Conservation (phyloP, 2,329 filamentous ascomycete species). For the Neofusicoccum sp. region DNA sequence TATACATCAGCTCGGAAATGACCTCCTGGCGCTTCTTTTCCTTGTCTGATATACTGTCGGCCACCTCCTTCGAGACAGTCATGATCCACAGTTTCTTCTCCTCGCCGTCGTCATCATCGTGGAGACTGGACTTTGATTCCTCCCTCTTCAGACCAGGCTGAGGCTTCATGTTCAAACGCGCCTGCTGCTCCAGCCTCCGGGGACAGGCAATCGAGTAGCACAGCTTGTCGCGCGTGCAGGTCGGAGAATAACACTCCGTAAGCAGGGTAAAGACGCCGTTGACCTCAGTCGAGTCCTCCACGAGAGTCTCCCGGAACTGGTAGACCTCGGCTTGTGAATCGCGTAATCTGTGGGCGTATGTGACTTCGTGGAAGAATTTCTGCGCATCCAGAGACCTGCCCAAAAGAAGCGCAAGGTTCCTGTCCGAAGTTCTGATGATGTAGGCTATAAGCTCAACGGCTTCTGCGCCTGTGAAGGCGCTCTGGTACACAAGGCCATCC, state of each 20-base stretch:
- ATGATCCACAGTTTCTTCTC: constrained; percentile 99
- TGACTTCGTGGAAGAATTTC: constrained; percentile 99
- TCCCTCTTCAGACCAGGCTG: constrained; percentile 81
- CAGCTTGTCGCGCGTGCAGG: constrained; percentile 90
- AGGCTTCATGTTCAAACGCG: constrained; percentile 88
- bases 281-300: constrained; percentile 82
- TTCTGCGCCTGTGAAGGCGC: constrained; percentile 92
- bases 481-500: constrained; percentile 96
- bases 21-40: constrained; percentile 99
- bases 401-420: constrained; percentile 87
- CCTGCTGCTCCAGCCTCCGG: constrained; percentile 89
- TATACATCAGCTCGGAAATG: constrained; percentile 98
- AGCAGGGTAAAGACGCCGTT: constrained; percentile 96
- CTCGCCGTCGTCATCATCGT: constrained; percentile 86
- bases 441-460: constrained; percentile 94
- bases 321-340: constrained; percentile 96
- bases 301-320: constrained; percentile 90
- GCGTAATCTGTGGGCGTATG: constrained; percentile 91
- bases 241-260: constrained; percentile 97
- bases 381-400: constrained; percentile 93
- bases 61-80: constrained; percentile 92
- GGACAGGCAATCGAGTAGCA: constrained; percentile 99
- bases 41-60: constrained; percentile 82
- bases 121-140: constrained; percentile 70
- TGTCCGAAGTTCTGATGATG: constrained; percentile 95